A percentile compares a stretch with the other conserved stretches of the same genome.
These are phyloP conservation scores for Acorus calamus DNA, from an alignment of 106 monocot genomes.

Conservation along the genomic window DNA sequence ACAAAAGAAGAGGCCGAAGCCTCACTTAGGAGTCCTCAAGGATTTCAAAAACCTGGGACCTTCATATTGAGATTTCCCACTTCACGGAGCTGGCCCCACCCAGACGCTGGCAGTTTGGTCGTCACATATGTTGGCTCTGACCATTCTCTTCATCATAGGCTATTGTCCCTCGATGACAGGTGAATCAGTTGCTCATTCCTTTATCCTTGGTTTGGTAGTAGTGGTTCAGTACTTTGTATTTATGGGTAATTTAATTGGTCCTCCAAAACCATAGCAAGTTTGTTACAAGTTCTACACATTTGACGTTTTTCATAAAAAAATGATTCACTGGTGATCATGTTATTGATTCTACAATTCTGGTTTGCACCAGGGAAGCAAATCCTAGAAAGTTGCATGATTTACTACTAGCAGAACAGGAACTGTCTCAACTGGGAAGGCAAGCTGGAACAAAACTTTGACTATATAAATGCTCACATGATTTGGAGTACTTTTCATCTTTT, in stretches of 20 bases:
- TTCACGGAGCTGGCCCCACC: conserved; percentile 96
- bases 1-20: conserved; percentile 77
- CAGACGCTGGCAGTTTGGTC: conserved; percentile 85
- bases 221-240: not conserved
- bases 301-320: not conserved
- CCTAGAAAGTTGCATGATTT: conserved; percentile 33
- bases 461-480: too few relatives aligned
- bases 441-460: not conserved
- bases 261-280: too few relatives aligned
- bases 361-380: conserved; percentile 10
- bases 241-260: not conserved
- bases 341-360: conserved; percentile 1
- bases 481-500: too few relatives aligned
- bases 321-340: not conserved
- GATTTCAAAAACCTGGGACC: conserved; percentile 49
- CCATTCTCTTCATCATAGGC: conserved; percentile 51
- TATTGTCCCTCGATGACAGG: conserved; percentile 64
- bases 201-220: not conserved
- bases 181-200: conserved; percentile 3
- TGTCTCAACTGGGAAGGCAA: conserved; percentile 68
- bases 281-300: not conserved
- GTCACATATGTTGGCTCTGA: conserved; percentile 78
- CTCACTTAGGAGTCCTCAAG: conserved; percentile 38
- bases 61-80: conserved; percentile 94
- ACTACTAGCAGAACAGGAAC: conserved; percentile 65